These are phyloP conservation scores for Fusarium clavum DNA, from an alignment of 2,329 filamentous ascomycete genomes.

Conservation along the genomic window DNA sequence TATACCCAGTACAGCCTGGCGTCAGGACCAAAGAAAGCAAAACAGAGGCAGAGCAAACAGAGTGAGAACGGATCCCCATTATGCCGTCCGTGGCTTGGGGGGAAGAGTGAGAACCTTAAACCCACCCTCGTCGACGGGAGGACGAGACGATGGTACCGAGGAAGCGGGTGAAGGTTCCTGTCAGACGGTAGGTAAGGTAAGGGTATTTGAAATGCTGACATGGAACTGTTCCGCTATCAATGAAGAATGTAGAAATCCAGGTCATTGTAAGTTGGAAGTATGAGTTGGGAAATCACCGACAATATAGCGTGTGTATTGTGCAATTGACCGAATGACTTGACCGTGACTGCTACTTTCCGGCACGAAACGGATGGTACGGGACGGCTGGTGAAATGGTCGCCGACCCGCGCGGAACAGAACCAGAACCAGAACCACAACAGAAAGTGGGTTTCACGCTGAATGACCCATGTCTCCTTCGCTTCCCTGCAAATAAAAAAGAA, in stretches of 20 bases:
- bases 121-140: conserved; percentile 39
- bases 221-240: neutral
- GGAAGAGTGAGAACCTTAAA: conserved; percentile 48
- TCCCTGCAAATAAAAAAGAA: neutral
- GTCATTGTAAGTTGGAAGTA: neutral
- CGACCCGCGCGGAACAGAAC: neutral
- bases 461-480: neutral
- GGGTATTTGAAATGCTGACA: neutral
- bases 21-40: conserved; percentile 4
- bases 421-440: neutral
- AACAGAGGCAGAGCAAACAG: neutral
- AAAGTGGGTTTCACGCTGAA: neutral
- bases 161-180: conserved; percentile 17
- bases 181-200: neutral
- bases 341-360: neutral
- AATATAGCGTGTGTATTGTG: neutral
- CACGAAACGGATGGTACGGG: neutral
- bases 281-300: neutral
- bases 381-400: neutral
- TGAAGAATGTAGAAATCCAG: neutral
- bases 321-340: neutral
- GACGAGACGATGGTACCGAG: conserved; percentile 31
- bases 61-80: conserved; percentile 29
- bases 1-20: conserved; percentile 8
- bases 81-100: conserved; percentile 41